Base-by-base conservation (phyloP, 805 yeast genomes). In the Candida xyloterini region DNA sequence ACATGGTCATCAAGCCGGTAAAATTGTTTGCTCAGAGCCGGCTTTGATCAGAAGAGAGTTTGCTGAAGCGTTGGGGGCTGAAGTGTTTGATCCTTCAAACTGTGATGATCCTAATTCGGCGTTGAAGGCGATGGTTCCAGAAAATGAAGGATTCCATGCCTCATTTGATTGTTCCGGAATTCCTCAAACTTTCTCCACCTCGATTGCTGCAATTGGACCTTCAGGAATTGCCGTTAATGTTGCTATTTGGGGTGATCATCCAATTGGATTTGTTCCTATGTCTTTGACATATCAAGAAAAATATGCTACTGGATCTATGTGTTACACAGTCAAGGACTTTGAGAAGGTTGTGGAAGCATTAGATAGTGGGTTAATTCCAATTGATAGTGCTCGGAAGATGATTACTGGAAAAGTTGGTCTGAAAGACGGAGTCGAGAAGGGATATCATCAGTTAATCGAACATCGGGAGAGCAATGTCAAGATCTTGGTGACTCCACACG, bases 1-100 rank as follows among this genome's bases (percentile, higher is more conserved):
- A 38, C 68, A 72, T 46, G 81, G 78, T 4, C 71, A 72, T 44
- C 61, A 60, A 15, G 73, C 71, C 2, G 62, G 68, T n/a, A 59
- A 56, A 27, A 68, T 78, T 55, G 79, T 79, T n/a, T 76, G 78
- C 33, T 66, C 76, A 14, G 84, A 77, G 50, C 84, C 83, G 15
- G 81, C 81, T 5, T 57, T 63, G 16, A 67, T 76, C n/a, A 76
- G 86, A 59, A 73, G 83, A 55, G 73, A 76, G 39, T 74, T 76
- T 28, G 81, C 85, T 3, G 70, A 66, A 27, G 56, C 59, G 32
- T 56, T 77, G 25, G 74, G 76, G 25, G 81, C 74, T 4, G 62
- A 57, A 29, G 56, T 51, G 15, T 64, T 51, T 39, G 67, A 65
- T 45, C 70, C 68, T 7, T 45, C 63, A 5, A 30, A 42, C 4